phyloP scores from a whole-genome alignment of 1,284 basidiomycete genomes.

The Moesziomyces parantarcticus region DNA sequence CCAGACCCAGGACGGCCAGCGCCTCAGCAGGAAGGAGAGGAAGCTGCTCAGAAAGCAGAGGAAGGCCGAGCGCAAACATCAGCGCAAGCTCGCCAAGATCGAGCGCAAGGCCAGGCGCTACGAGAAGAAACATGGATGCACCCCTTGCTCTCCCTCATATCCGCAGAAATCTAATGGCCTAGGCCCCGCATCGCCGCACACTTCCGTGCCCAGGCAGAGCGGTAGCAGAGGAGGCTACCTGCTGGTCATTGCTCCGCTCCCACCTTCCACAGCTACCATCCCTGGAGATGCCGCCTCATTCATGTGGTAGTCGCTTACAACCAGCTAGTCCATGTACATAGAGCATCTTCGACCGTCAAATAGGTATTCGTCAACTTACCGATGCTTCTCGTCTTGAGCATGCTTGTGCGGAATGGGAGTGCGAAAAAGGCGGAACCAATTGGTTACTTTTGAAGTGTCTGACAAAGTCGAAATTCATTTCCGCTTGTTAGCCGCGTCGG shows the following conservation, averaged over 20 bases:
- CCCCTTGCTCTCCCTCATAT: not conserved
- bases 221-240: slow-evolving; percentile 3
- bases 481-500: not conserved
- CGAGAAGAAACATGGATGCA: slow-evolving; percentile 10
- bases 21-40: slow-evolving; percentile 70
- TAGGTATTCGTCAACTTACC: too few relatives aligned
- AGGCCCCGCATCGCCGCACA: too few relatives aligned
- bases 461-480: too few relatives aligned
- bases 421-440: too few relatives aligned
- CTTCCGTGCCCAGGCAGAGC: not conserved
- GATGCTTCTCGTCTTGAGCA: too few relatives aligned
- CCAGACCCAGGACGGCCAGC: slow-evolving; percentile 72
- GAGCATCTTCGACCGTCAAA: too few relatives aligned
- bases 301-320: slow-evolving; percentile 10
- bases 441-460: too few relatives aligned
- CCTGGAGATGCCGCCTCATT: slow-evolving; percentile 5
- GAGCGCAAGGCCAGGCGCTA: slow-evolving; percentile 14
- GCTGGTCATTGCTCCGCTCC: slow-evolving; percentile 16
- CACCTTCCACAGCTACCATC: not conserved
- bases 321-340: not conserved
- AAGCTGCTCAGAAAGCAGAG: slow-evolving; percentile 60
- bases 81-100: slow-evolving; percentile 11
- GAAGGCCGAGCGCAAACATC: slow-evolving; percentile 14
- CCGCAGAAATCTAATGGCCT: too few relatives aligned
- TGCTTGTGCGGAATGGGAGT: too few relatives aligned